Percentiles rank a stretch among this genome's conserved stretches.
phyloP scores from a whole-genome alignment of 805 yeast genomes.

The Barnettozyma siamensis region DNA sequence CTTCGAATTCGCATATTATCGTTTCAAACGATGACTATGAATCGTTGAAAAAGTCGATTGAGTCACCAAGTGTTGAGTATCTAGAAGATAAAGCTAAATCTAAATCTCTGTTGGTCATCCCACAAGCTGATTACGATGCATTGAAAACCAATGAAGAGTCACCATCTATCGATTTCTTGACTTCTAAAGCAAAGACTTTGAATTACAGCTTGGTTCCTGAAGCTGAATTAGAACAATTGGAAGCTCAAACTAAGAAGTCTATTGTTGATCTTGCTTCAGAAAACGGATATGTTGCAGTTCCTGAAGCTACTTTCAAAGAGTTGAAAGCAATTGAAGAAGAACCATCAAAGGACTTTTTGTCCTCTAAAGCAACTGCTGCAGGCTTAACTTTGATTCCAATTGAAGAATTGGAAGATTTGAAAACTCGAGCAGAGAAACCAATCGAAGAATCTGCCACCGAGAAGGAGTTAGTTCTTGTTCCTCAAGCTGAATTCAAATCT shows the following conservation, averaged over 20 bases:
- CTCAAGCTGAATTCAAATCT: conserved; percentile 15
- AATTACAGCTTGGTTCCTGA: conserved; percentile 3
- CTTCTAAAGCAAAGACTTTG: conserved; percentile 6
- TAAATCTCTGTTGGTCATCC: conserved; percentile 10
- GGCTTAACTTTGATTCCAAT: conserved; percentile 4
- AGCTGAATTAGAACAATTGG: conserved; percentile 15
- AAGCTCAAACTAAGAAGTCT: background rate
- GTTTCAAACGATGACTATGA: background rate
- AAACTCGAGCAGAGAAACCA: too few relatives aligned
- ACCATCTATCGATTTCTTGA: conserved; percentile 1
- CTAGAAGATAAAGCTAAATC: conserved; percentile 19
- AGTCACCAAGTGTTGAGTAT: conserved; percentile 19
- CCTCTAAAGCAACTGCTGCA: conserved; percentile 4
- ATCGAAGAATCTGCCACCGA: too few relatives aligned
- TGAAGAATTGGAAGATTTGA: too few relatives aligned
- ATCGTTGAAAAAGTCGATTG: conserved; percentile 6
- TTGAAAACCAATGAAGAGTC: conserved; percentile 10
- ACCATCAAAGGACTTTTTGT: conserved; percentile 6
- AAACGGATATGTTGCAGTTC: conserved; percentile 1
- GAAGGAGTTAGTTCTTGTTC: conserved; percentile 6
- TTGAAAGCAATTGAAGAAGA: conserved; percentile 9
- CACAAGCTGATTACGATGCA: conserved; percentile 9
- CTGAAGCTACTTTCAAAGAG: conserved; percentile 8
- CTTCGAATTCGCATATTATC: too few relatives aligned
- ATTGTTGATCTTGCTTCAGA: conserved; percentile 2